A percentile compares a stretch with the other conserved stretches of the same genome.
Evolutionary conservation across 2,329 filamentous ascomycete species (phyloP).

Genomic region (Epichloe gansuensis): DNA sequence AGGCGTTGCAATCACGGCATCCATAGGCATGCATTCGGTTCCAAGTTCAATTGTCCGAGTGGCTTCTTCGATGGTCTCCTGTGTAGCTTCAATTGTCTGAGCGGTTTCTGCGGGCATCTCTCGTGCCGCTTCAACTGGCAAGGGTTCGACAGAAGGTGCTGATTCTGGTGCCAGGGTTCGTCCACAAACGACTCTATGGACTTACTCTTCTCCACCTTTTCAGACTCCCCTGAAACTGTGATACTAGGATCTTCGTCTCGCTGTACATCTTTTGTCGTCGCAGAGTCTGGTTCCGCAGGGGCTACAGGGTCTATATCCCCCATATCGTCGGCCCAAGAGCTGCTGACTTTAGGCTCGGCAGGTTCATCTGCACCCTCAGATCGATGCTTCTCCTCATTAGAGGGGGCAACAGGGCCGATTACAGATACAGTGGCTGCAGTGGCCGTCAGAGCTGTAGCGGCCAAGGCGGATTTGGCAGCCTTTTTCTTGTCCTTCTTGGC

Average conservation of each 20-base stretch:
- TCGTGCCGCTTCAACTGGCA: background rate
- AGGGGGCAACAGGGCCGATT: background rate
- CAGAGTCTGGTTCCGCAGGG: background rate
- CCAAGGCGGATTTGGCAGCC: slow-evolving; percentile 19
- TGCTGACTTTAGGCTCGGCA: background rate
- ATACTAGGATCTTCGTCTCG: slow-evolving; percentile 16
- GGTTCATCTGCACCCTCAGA: background rate
- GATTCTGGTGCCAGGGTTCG: background rate
- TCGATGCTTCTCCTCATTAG: slow-evolving; percentile 1
- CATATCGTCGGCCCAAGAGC: slow-evolving; percentile 11
- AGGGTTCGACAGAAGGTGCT: background rate
- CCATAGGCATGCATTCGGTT: background rate
- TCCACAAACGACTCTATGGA: background rate
- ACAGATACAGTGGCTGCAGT: background rate
- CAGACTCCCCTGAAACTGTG: slow-evolving; percentile 29
- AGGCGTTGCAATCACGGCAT: background rate
- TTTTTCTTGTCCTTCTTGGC: slow-evolving; percentile 26
- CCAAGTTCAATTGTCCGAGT: background rate
- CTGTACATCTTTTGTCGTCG: background rate
- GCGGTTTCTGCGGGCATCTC: background rate
- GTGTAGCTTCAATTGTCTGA: background rate
- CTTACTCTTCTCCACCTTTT: slow-evolving; percentile 21
- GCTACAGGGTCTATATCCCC: background rate
- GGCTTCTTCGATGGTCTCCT: background rate
- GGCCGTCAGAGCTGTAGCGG: slow-evolving; percentile 7